Percentiles rank a stretch among this genome's conserved stretches.
Conservation (phyloP, 352 stramenopile genomes). For the Pythium myriotylum region DNA sequence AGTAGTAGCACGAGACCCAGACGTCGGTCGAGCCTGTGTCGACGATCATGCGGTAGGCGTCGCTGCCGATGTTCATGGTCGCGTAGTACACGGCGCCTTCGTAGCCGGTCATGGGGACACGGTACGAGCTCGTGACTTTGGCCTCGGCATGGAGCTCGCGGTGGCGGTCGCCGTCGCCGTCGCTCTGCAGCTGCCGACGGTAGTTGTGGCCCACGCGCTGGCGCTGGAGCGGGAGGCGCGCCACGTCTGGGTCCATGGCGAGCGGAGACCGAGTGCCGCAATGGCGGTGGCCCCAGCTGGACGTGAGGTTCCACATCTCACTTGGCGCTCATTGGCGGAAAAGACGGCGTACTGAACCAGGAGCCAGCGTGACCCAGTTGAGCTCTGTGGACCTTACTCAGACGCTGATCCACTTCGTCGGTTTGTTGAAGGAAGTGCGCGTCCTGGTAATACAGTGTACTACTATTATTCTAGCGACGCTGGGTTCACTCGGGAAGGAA, state of each 20-base stretch:
- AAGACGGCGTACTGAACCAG: too few species aligned
- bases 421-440: too few species aligned
- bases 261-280: not conserved
- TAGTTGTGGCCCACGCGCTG: conserved; percentile 7
- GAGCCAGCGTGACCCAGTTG: too few species aligned
- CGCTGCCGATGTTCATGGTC: conserved; percentile 45
- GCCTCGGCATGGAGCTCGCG: not conserved
- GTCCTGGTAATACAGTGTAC: too few species aligned
- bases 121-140: conserved; percentile 7
- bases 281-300: not conserved
- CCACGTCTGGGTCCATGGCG: not conserved
- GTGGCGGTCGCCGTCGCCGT: not conserved
- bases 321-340: too few species aligned
- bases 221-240: conserved; percentile 15
- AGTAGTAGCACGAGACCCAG: conserved; percentile 72
- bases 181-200: conserved; percentile 8
- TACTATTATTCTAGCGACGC: too few species aligned
- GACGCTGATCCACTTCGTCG: too few species aligned
- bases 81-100: conserved; percentile 68
- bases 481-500: too few species aligned
- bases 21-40: conserved; percentile 82
- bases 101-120: conserved; percentile 54
- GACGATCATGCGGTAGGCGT: conserved; percentile 54
- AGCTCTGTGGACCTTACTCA: too few species aligned
- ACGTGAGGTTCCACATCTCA: too few species aligned